Evolutionary conservation across 768 basidiomycete genomes (phyloP).

Genomic region (Suillus fuscotomentosus): DNA sequence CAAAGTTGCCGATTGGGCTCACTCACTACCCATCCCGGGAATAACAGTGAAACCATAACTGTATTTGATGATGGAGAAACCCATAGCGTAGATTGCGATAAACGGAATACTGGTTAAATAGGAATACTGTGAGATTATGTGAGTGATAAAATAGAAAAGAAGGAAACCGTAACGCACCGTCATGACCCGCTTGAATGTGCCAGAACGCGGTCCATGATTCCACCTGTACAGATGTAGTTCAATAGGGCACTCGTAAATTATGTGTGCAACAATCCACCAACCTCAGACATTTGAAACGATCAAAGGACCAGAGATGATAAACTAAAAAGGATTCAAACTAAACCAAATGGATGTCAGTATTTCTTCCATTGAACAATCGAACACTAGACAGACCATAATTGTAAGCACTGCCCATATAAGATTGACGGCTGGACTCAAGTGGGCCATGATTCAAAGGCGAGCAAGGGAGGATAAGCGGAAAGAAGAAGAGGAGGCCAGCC

Average conservation of each 20-base stretch:
- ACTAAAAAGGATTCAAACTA: conserved; percentile 64
- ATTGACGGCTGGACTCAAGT: conserved; percentile 57
- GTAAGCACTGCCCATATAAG: conserved; percentile 64
- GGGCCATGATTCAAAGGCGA: conserved; percentile 47
- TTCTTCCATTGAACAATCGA: not conserved
- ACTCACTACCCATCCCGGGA: conserved; percentile 52
- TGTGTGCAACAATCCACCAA: conserved; percentile 27
- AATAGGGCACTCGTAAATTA: not conserved
- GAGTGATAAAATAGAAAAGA: not conserved
- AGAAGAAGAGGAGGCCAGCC: conserved; percentile 9
- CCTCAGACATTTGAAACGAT: conserved; percentile 73
- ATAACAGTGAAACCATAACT: conserved; percentile 55
- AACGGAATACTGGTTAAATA: conserved; percentile 66
- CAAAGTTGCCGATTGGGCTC: not conserved
- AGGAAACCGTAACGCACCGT: conserved; percentile 48
- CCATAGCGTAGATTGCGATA: conserved; percentile 54
- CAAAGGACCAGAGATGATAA: conserved; percentile 79
- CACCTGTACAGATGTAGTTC: conserved; percentile 44
- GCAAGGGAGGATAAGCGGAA: conserved; percentile 19
- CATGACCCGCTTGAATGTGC: conserved; percentile 86
- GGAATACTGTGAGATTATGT: conserved; percentile 53
- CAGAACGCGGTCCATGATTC: conserved; percentile 63
- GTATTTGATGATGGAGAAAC: conserved; percentile 74
- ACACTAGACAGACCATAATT: conserved; percentile 40
- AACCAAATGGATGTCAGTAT: not conserved